These are phyloP conservation scores for Macrotyloma uniflorum DNA, from an alignment of 306 rosid species.

Conservation along the genomic window DNA sequence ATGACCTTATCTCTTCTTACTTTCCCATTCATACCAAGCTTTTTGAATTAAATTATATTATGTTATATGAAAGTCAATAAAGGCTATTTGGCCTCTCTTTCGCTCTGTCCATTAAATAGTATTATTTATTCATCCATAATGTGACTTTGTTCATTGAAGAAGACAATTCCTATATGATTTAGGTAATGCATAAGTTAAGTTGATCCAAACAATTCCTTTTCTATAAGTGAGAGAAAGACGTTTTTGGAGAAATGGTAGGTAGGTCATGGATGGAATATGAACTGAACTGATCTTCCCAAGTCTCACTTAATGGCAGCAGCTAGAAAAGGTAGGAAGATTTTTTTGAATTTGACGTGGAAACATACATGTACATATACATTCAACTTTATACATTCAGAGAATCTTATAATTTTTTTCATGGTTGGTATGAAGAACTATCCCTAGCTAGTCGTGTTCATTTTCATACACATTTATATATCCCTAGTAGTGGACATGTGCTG, in stretches of 20 bases:
- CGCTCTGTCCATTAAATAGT: neutral
- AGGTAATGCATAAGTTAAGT: too few relatives aligned
- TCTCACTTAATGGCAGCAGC: neutral
- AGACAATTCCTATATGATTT: too few relatives aligned
- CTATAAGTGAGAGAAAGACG: too few relatives aligned
- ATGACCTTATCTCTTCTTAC: neutral
- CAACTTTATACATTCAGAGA: slow-evolving; percentile 21
- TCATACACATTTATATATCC: neutral
- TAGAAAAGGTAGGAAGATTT: too few relatives aligned
- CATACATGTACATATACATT: neutral
- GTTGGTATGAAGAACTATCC: slow-evolving; percentile 13
- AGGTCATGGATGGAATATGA: too few relatives aligned
- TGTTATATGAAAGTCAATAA: slow-evolving; percentile 33
- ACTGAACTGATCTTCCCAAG: too few relatives aligned
- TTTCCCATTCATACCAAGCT: slow-evolving; percentile 2
- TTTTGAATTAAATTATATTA: neutral
- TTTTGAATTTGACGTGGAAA: neutral
- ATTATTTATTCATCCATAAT: neutral
- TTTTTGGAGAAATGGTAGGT: too few relatives aligned
- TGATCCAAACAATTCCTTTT: neutral
- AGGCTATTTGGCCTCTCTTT: neutral
- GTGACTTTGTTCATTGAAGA: neutral
- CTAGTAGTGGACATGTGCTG: neutral
- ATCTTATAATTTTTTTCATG: slow-evolving; percentile 22
- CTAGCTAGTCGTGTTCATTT: neutral